Percentiles rank a stretch among this genome's conserved stretches.
Conservation (phyloP, 805 yeast genomes). For the Candida silvicultrix region DNA sequence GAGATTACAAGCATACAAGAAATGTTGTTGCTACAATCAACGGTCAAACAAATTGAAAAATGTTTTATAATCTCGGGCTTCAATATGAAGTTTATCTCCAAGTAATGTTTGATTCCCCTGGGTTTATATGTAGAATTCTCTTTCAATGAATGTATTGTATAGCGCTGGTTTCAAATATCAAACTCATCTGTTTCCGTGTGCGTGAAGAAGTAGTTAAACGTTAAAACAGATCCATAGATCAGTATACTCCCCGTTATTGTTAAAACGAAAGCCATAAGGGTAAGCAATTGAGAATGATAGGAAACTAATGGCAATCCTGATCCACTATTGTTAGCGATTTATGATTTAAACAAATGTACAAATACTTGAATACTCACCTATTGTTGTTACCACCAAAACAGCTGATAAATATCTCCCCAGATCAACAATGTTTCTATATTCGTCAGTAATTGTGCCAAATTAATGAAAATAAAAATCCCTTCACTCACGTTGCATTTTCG, state of each 20-base stretch:
- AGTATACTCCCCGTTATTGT: slow-evolving; percentile 64
- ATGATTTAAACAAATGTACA: too few relatives aligned
- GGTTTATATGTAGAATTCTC: too few relatives aligned
- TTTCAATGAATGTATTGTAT: not conserved
- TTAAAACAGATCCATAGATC: slow-evolving; percentile 65
- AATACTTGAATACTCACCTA: slow-evolving; percentile 22
- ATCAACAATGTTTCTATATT: slow-evolving; percentile 45
- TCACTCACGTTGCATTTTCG: slow-evolving; percentile 32
- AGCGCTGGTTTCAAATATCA: slow-evolving; percentile 13
- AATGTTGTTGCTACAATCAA: slow-evolving; percentile 67
- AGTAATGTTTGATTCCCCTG: too few relatives aligned
- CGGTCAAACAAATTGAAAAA: slow-evolving; percentile 36
- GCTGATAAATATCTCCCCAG: slow-evolving; percentile 66
- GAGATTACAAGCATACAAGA: slow-evolving; percentile 57
- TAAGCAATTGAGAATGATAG: too few relatives aligned
- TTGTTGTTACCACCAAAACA: slow-evolving; percentile 54
- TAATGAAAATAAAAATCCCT: not conserved
- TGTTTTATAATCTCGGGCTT: not conserved
- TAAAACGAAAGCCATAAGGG: too few relatives aligned
- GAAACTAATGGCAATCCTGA: too few relatives aligned
- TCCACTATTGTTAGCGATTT: not conserved
- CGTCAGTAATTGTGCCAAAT: slow-evolving; percentile 2
- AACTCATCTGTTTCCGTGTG: slow-evolving; percentile 33
- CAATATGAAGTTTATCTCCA: too few relatives aligned
- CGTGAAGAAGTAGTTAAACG: slow-evolving; percentile 63